A percentile compares a stretch with the other conserved stretches of the same genome.
These are phyloP conservation scores for Neonectria faginata DNA, from an alignment of 2,329 filamentous ascomycete species.

Conservation along the genomic window DNA sequence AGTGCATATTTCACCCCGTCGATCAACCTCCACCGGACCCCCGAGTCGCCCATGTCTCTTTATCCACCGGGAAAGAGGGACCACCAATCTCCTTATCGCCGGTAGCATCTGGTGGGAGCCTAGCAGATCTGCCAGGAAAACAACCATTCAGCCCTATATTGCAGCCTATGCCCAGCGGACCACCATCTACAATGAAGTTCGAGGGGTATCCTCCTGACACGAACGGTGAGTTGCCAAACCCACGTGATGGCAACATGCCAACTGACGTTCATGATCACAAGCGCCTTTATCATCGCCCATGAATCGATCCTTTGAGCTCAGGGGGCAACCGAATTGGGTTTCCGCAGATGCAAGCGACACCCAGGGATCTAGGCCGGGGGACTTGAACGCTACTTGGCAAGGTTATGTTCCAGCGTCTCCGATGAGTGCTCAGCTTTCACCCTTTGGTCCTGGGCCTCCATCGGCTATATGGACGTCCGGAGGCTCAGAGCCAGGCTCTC, in stretches of 20 bases:
- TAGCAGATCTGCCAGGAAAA: constrained; percentile 55
- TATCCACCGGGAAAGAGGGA: constrained; percentile 54
- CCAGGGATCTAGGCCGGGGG: constrained; percentile 56
- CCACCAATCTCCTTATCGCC: constrained; percentile 63
- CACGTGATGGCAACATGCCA: not conserved
- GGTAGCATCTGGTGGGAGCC: constrained; percentile 56
- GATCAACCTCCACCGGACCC: constrained; percentile 74
- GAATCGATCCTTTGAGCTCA: constrained; percentile 47
- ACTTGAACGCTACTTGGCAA: constrained; percentile 61
- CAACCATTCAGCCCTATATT: constrained; percentile 59
- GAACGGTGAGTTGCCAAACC: constrained; percentile 57
- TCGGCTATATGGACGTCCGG: constrained; percentile 57
- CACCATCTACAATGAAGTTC: constrained; percentile 56
- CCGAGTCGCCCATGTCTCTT: constrained; percentile 56
- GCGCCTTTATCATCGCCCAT: constrained; percentile 29
- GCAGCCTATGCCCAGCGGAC: constrained; percentile 59
- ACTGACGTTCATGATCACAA: constrained; percentile 25
- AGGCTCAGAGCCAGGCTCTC: constrained; percentile 52
- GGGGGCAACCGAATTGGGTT: constrained; percentile 58
- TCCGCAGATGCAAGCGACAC: constrained; percentile 55
- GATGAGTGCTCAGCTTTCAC: constrained; percentile 62
- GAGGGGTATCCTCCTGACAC: constrained; percentile 55
- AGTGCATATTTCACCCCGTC: constrained; percentile 92
- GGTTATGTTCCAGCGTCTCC: constrained; percentile 63
- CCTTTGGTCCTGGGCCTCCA: constrained; percentile 59